Evolutionary conservation across 1,284 basidiomycete species (phyloP).

Genomic region (Sporisorium graminicola): DNA sequence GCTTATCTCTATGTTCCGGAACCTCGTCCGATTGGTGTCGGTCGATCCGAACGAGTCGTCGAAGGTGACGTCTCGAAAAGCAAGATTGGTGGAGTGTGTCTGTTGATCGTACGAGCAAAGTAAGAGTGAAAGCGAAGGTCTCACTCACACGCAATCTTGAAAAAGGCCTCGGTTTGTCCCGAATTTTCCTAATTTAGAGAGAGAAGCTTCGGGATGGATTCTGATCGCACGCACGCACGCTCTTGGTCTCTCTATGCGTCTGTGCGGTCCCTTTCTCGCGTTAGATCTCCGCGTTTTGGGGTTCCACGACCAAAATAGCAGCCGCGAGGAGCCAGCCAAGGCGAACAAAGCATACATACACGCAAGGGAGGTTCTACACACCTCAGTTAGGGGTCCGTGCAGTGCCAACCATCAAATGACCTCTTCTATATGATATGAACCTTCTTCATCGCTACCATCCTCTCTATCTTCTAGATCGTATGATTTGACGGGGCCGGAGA

Average conservation of each 20-base stretch:
- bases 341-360: neutral
- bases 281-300: neutral
- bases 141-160: too few species aligned
- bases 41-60: neutral
- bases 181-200: neutral
- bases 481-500: neutral
- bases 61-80: neutral
- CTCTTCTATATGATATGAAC: too few species aligned
- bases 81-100: neutral
- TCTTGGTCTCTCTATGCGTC: neutral
- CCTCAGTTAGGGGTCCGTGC: neutral
- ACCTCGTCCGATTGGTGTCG: neutral
- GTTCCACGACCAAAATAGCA: neutral
- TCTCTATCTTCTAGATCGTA: neutral
- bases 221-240: neutral
- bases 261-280: neutral
- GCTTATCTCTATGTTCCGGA: neutral
- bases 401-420: neutral
- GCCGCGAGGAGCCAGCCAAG: too few species aligned
- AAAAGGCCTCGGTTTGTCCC: neutral
- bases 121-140: neutral
- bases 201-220: slow-evolving; percentile 1
- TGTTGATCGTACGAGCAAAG: neutral
- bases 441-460: neutral
- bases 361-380: neutral